Percentiles rank a stretch among this genome's conserved stretches.
Conservation (phyloP, 2,329 filamentous ascomycete species). For the Emergomyces orientalis region DNA sequence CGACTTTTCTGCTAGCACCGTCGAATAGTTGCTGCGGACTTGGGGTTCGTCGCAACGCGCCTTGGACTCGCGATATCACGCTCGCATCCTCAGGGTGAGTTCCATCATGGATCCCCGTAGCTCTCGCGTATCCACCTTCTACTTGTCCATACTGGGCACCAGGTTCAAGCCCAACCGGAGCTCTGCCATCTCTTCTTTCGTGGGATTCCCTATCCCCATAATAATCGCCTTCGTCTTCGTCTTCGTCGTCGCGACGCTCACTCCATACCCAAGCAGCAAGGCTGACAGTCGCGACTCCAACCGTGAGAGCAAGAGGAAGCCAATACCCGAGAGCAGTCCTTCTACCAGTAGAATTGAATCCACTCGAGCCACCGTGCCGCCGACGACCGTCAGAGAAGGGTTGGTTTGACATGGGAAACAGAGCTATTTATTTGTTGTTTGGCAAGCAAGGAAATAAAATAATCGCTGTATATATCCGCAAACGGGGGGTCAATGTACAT, state of each 20-base stretch:
- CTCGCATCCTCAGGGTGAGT: constrained; percentile 42
- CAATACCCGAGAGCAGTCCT: constrained; percentile 56
- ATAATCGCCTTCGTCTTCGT: constrained; percentile 53
- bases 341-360: constrained; percentile 35
- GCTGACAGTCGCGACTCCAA: constrained; percentile 78
- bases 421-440: constrained; percentile 16
- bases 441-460: not conserved
- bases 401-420: constrained; percentile 32
- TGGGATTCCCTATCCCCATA: constrained; percentile 17
- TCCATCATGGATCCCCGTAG: constrained; percentile 28
- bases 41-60: constrained; percentile 68
- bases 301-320: constrained; percentile 77
- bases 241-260: constrained; percentile 61
- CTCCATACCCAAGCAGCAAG: constrained; percentile 91
- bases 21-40: constrained; percentile 85
- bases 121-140: constrained; percentile 25
- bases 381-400: constrained; percentile 31
- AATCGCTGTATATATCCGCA: constrained; percentile 20
- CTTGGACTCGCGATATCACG: constrained; percentile 69
- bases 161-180: constrained; percentile 21
- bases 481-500: constrained; percentile 12
- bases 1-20: constrained; percentile 69
- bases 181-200: constrained; percentile 18
- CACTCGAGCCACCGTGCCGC: constrained; percentile 30
- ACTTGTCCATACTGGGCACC: constrained; percentile 17